phyloP scores from a whole-genome alignment of 176 grass and related monocot species.

The Musa itinerans region DNA sequence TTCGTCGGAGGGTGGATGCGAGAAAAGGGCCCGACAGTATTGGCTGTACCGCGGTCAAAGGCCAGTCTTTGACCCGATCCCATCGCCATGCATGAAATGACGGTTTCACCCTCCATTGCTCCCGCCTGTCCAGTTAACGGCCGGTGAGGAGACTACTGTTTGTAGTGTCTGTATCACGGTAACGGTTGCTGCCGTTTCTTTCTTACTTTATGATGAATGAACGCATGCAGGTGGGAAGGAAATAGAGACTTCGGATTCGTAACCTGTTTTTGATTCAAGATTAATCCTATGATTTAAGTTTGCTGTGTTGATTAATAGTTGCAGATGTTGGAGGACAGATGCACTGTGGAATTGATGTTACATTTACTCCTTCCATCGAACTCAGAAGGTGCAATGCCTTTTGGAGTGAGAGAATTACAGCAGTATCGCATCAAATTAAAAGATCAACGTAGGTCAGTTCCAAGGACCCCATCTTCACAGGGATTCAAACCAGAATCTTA shows the following conservation, averaged over 20 bases:
- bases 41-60: conserved; percentile 1
- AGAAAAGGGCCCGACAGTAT: background rate
- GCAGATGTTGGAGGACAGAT: too few species aligned
- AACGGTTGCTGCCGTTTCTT: background rate
- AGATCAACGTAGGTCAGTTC: too few species aligned
- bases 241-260: background rate
- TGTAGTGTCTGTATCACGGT: background rate
- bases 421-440: too few species aligned
- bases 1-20: too few species aligned
- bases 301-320: background rate
- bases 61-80: background rate
- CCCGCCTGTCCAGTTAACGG: background rate
- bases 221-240: background rate
- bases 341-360: too few species aligned
- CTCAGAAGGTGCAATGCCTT: too few species aligned
- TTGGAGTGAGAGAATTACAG: too few species aligned
- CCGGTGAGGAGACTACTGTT: background rate
- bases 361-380: too few species aligned
- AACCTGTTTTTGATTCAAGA: background rate
- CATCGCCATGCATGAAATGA: background rate
- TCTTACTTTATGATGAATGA: background rate
- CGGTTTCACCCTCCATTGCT: background rate
- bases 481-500: too few species aligned
- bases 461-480: too few species aligned
- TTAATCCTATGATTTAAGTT: too few species aligned